Percentiles rank a stretch among this genome's conserved stretches.
phyloP scores from a whole-genome alignment of 2,329 filamentous ascomycete genomes.

The Ramularia endophylla region DNA sequence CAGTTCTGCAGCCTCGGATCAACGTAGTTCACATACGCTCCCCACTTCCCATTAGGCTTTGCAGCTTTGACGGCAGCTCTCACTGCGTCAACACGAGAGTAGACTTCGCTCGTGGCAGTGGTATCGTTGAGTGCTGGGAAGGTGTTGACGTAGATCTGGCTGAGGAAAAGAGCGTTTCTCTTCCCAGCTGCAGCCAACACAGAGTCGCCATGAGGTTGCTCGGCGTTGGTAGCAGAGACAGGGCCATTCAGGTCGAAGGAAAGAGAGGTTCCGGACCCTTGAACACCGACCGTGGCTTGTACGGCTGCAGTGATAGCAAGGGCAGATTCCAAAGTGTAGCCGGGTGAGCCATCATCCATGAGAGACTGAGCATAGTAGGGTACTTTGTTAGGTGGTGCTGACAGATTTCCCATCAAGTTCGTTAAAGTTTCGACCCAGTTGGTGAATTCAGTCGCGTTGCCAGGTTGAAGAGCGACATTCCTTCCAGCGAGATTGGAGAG shows the following conservation, averaged over 20 bases:
- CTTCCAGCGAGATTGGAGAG: conserved; percentile 1
- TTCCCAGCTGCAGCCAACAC: conserved; percentile 9
- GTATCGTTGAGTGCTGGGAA: conserved; percentile 8
- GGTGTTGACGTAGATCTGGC: conserved; percentile 11
- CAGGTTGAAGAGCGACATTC: conserved; percentile 4
- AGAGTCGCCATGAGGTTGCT: conserved; percentile 11
- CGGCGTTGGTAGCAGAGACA: conserved; percentile 7
- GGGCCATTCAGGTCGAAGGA: conserved; percentile 17
- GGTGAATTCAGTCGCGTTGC: conserved; percentile 9
- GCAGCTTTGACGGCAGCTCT: conserved; percentile 7
- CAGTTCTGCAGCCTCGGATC: conserved; percentile 13
- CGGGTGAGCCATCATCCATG: conserved; percentile 11
- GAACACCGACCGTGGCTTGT: conserved; percentile 8
- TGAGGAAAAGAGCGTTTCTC: conserved; percentile 11
- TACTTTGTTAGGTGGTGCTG: conserved; percentile 11
- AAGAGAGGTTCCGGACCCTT: conserved; percentile 6
- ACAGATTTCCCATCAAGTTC: conserved; percentile 11
- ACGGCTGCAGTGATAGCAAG: conserved; percentile 7
- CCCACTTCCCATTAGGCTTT: conserved; percentile 6
- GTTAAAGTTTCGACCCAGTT: conserved; percentile 14
- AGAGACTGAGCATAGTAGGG: conserved; percentile 15
- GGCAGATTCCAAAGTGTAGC: conserved; percentile 5
- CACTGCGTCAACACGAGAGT: conserved; percentile 12
- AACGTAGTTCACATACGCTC: conserved; percentile 16
- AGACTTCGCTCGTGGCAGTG: too few relatives aligned